Conservation (phyloP, 83 land plant species). For the Thuja plicata region DNA sequence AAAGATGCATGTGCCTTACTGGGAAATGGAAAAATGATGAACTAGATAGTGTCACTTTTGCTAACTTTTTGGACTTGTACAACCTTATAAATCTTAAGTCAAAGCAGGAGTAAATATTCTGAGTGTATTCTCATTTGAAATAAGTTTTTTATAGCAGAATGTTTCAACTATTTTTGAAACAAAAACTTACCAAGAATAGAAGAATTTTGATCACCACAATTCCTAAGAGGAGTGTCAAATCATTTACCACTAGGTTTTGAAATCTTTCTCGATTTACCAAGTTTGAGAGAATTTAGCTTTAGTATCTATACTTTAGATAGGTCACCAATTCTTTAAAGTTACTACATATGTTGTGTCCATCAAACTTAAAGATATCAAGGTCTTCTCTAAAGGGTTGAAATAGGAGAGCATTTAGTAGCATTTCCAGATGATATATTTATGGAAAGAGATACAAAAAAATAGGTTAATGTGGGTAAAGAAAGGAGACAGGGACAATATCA, state of each 20-base stretch:
- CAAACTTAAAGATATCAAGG: not conserved
- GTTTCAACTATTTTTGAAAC: too few species aligned
- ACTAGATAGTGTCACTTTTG: not conserved
- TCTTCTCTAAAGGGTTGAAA: not conserved
- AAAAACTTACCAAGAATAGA: too few species aligned
- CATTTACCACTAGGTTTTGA: not conserved
- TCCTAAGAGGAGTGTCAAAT: not conserved
- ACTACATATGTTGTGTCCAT: not conserved
- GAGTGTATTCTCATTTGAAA: too few species aligned
- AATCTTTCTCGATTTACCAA: not conserved
- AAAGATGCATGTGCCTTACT: not conserved
- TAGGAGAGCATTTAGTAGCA: not conserved
- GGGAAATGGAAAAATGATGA: not conserved
- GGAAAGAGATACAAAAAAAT: not conserved
- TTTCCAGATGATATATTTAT: not conserved
- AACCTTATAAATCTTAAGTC: too few species aligned
- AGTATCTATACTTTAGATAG: not conserved
- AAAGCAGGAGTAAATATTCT: too few species aligned
- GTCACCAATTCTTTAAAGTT: not conserved
- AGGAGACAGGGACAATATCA: not conserved
- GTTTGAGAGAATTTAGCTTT: not conserved
- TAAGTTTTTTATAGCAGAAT: too few species aligned
- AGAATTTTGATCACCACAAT: too few species aligned
- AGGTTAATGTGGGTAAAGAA: not conserved
- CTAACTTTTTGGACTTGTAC: not conserved